Evolutionary conservation across 1,139 yeast genomes (phyloP), one percentile per base, ranked within the genome.

Genomic region (Geotrichum histeridarum): DNA sequence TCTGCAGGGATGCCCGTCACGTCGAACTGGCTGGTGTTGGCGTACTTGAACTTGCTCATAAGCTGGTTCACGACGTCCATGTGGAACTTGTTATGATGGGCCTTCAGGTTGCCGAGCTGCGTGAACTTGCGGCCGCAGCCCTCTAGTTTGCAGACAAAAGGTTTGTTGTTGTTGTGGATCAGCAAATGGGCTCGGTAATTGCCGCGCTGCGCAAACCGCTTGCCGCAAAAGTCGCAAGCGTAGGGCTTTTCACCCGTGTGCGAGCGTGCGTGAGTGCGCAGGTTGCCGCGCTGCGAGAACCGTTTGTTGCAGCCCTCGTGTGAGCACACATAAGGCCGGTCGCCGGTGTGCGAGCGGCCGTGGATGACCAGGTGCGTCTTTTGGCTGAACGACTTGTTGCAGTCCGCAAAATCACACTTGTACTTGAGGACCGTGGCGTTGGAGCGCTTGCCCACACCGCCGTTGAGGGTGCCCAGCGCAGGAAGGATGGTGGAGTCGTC

Each of bases 321-420:
- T 18, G 79, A 78, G 68, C 98, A 91, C 64, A 79, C 83, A 69
- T 83, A 91, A 11, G 75, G 76, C 50, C 72, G 60, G 54, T 70
- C 72, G 33, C 97, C 97, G 1, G 96, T 90, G 66, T 91, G 97
- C 30, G 90, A 75, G 59, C 97, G 76, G 62, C 84, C 75, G 72
- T 91, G 98, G 1, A 96, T 89, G 60, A 95, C 78, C 64, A 91
- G 74, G 68, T 91, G 93, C n/a, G 97, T 96, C 60, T 95, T 95
- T 68, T 91, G 98, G 0, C 95, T 86, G 64, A 91, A 91, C 55
- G 85, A 74, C 70, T 89, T 89, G 55, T 82, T 85, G 61, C 86
- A 91, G 44, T 67, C 71, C 1, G 71, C 71, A 65, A 76, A 86
- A 7, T 77, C 75, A 68, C 98, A 90, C 66, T 80, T 84, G 70